A percentile compares a stretch with the other conserved stretches of the same genome.
phyloP scores from a whole-genome alignment of 2,329 filamentous ascomycete genomes.

The Laburnicola sp. region DNA sequence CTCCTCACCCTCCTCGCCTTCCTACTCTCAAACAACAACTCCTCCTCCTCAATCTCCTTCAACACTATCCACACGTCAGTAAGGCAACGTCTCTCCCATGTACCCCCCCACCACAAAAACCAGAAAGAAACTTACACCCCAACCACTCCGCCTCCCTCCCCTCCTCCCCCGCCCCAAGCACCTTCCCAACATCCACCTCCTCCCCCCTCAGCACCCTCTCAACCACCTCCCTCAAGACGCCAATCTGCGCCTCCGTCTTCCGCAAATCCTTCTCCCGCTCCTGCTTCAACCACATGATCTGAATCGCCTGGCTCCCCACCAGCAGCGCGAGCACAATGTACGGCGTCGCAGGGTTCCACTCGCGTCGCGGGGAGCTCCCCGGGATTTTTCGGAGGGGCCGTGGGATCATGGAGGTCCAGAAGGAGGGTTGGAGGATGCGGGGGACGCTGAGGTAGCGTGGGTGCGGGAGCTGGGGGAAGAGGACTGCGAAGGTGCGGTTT shows the following conservation, averaged over 20 bases:
- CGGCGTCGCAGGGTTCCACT: constrained; percentile 62
- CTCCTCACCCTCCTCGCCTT: constrained; percentile 31
- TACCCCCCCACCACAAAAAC: constrained; percentile 1
- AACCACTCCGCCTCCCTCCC: constrained; percentile 84
- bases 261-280: constrained; percentile 73
- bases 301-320: constrained; percentile 94
- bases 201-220: constrained; percentile 39
- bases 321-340: constrained; percentile 72
- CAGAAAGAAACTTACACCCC: constrained; percentile 61
- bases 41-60: constrained; percentile 67
- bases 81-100: background rate
- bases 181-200: constrained; percentile 71
- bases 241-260: constrained; percentile 77
- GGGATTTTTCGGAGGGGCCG: constrained; percentile 26
- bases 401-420: constrained; percentile 46
- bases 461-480: constrained; percentile 18
- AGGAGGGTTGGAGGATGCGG: constrained; percentile 41
- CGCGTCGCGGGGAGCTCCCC: constrained; percentile 28
- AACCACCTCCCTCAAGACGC: constrained; percentile 74
- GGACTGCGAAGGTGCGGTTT: constrained; percentile 27
- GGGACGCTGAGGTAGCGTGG: constrained; percentile 35
- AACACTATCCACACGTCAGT: constrained; percentile 55
- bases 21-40: constrained; percentile 55
- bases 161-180: constrained; percentile 76
- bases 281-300: constrained; percentile 80